Evolutionary conservation across 129 eudicot genomes (phyloP), one percentile per base, ranked within the genome.

Genomic region (Tagetes erecta): DNA sequence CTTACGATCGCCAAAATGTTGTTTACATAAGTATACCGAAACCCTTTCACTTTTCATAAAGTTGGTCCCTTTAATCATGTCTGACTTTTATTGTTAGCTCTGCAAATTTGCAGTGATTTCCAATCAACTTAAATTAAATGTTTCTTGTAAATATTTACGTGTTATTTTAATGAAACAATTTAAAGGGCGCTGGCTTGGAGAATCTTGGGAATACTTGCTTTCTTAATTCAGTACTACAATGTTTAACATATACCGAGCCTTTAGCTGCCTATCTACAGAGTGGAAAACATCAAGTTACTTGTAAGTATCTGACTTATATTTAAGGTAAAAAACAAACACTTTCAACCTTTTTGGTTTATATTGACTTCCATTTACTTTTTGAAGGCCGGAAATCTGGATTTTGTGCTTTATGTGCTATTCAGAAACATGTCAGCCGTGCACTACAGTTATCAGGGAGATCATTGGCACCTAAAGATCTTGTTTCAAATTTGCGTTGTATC

Each of bases 131-230:
- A 35, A 11, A 3, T 36, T 62, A 12, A 39, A 42, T 9, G 51
- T 40, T 46, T 60, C 4, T 9, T 62, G 13, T 39, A 47, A 62
- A 74, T 55, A 33, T 40, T 41, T 8, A 68, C 3, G 10, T 20
- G 40, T 57, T 57, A 33, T 75, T 46, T 77, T 72, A 63, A n/a
- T 73, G 65, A 13, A 9, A 38, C 64, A 35, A 72, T 80, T 10
- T 72, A 72, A 90, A 93, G 98, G 98, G 98, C 67, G 98, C 98
- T 67, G 98, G 98, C 36, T 78, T 94, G 84, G 96, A 86, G 72
- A 94, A 94, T 79, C 97, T 94, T 60, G 98, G 98, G 57, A 94
- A 94, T 82, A 94, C 98, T 46, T 94, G 98, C 64, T 94, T 90
- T 70, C 86, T 94, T 14, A 94, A 94, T 78, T 94, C 98, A 30